phyloP scores from a whole-genome alignment of 2,329 filamentous ascomycete genomes.

The Huntiella abstrusa region DNA sequence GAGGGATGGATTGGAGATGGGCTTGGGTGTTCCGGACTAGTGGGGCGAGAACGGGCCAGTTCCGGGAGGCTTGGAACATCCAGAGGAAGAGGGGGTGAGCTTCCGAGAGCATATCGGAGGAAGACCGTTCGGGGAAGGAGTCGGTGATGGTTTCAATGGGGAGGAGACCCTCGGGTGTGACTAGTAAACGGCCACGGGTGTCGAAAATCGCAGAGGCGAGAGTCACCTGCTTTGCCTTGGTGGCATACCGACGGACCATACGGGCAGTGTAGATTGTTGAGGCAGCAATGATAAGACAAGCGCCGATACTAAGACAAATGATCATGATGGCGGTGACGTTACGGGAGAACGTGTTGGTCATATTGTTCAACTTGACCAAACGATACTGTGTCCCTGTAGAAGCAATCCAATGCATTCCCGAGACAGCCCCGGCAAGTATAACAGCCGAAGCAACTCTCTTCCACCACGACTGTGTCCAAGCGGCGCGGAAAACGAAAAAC shows the following conservation, averaged over 20 bases:
- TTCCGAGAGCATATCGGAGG: slow-evolving; percentile 56
- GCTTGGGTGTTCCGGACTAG: slow-evolving; percentile 53
- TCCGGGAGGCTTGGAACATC: slow-evolving; percentile 65
- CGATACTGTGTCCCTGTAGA: slow-evolving; percentile 51
- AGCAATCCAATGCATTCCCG: slow-evolving; percentile 77
- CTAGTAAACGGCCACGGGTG: slow-evolving; percentile 43
- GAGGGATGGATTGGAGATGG: slow-evolving; percentile 39
- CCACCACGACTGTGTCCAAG: slow-evolving; percentile 66
- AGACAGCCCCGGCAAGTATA: slow-evolving; percentile 54
- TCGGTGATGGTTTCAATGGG: slow-evolving; percentile 63
- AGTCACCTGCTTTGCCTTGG: slow-evolving; percentile 41
- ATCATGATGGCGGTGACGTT: slow-evolving; percentile 56
- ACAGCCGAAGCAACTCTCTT: slow-evolving; percentile 48
- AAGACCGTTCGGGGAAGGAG: slow-evolving; percentile 42
- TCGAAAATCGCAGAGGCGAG: slow-evolving; percentile 49
- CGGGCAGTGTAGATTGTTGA: slow-evolving; percentile 35
- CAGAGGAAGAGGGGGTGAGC: slow-evolving; percentile 69
- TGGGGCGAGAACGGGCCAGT: slow-evolving; percentile 52
- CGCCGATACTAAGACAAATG: slow-evolving; percentile 45
- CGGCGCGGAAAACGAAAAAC: slow-evolving; percentile 59
- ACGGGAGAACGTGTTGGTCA: slow-evolving; percentile 28
- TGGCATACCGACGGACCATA: slow-evolving; percentile 32
- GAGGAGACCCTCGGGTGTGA: slow-evolving; percentile 48
- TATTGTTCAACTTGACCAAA: slow-evolving; percentile 27
- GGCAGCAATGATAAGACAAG: slow-evolving; percentile 39